Evolutionary conservation across 345 rosid species (phyloP).

Genomic region (Eucalyptus curtisii): DNA sequence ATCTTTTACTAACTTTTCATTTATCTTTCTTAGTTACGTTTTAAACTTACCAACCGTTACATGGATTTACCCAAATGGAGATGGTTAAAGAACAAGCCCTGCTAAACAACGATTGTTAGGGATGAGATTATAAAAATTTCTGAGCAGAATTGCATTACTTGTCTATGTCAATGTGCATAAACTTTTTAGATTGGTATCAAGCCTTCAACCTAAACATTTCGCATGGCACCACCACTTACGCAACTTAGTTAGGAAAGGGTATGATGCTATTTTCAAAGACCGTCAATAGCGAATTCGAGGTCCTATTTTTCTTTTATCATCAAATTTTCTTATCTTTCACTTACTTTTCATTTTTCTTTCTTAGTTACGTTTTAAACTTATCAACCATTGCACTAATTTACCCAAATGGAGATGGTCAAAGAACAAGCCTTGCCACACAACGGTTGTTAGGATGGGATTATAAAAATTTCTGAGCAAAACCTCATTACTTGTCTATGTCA

Average conservation of each 20-base stretch:
- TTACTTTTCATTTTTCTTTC: neutral
- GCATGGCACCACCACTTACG: too few relatives aligned
- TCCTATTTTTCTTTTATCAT: neutral
- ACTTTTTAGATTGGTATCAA: neutral
- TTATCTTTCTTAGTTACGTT: neutral
- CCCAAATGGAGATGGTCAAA: neutral
- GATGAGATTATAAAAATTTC: neutral
- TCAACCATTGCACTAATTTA: neutral
- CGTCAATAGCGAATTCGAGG: accelerated
- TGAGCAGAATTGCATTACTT: neutral
- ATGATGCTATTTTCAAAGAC: neutral
- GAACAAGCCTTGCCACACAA: accelerated
- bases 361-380: neutral
- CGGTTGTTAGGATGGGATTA: neutral
- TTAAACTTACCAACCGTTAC: neutral
- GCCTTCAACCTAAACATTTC: neutral
- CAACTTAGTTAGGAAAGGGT: too few relatives aligned
- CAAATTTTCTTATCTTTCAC: neutral
- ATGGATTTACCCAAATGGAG: neutral
- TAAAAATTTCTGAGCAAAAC: too few relatives aligned
- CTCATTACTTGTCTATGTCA: neutral
- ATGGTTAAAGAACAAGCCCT: neutral
- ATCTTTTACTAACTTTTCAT: neutral
- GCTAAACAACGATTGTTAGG: neutral
- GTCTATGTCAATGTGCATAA: neutral